Evolutionary conservation across 768 basidiomycete species (phyloP).

Genomic region (Leccinellum rugosiceps): DNA sequence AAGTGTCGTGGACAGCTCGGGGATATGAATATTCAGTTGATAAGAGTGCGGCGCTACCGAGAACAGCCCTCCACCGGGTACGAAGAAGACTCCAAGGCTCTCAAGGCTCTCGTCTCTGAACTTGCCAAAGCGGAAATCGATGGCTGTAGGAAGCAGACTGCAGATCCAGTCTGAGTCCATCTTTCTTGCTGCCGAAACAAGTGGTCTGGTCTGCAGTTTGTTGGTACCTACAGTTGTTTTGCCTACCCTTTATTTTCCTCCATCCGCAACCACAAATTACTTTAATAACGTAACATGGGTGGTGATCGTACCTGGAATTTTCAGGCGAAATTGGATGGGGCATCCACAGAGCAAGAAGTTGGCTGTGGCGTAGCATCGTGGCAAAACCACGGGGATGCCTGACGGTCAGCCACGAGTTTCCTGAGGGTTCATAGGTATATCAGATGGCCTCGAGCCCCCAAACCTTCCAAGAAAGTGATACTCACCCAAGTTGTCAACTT

Average conservation of each 20-base stretch:
- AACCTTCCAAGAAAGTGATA: background rate
- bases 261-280: background rate
- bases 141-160: background rate
- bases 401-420: background rate
- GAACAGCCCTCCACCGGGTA: conserved; percentile 8
- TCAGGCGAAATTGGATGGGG: background rate
- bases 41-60: conserved; percentile 12
- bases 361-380: conserved; percentile 1
- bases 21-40: conserved; percentile 6
- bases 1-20: conserved; percentile 14
- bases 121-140: background rate
- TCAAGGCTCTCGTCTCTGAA: conserved; percentile 12
- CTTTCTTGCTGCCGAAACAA: background rate
- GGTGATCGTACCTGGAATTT: background rate
- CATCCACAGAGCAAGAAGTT: no score
- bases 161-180: background rate
- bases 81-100: conserved; percentile 12
- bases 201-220: background rate
- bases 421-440: background rate
- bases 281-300: background rate
- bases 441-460: background rate
- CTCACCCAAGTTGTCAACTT: background rate
- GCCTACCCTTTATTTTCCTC: background rate
- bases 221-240: background rate
- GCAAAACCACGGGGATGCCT: background rate